Evolutionary conservation across 495 filamentous ascomycete genomes (phyloP).

Genomic region (Annulohypoxylon maeteangense): DNA sequence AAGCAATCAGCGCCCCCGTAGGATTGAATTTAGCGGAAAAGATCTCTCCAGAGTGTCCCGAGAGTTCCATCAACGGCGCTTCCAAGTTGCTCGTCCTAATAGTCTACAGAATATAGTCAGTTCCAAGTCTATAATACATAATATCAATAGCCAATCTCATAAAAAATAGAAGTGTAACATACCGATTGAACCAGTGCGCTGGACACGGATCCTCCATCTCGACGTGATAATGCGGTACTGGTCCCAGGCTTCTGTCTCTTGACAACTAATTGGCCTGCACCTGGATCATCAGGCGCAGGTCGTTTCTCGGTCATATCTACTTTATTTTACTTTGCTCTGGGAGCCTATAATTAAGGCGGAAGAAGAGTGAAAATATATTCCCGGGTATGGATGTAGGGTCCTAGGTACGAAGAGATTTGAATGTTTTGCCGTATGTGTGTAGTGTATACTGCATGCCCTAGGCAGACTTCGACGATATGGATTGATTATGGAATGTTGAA

Average conservation of each 20-base stretch:
- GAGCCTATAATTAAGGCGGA: not conserved
- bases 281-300: conserved; percentile 81
- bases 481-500: not conserved
- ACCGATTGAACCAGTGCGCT: conserved; percentile 84
- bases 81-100: conserved; percentile 86
- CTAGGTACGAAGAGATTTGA: not conserved
- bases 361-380: not conserved
- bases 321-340: not conserved
- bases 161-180: conserved; percentile 54
- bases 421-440: no score
- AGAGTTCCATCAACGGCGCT: conserved; percentile 94
- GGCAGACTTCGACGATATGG: not conserved
- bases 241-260: conserved; percentile 87
- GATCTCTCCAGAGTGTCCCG: conserved; percentile 82
- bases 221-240: conserved; percentile 67
- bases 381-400: not conserved
- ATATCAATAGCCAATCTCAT: not conserved
- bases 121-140: not conserved
- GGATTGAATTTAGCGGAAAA: conserved; percentile 93
- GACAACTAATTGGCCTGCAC: conserved; percentile 82
- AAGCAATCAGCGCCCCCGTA: conserved; percentile 87
- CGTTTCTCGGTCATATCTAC: conserved; percentile 86
- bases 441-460: not conserved
- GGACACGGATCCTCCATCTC: conserved; percentile 74
- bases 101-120: conserved; percentile 61